phyloP scores from a whole-genome alignment of 176 grass and related monocot genomes.

The Phoenix dactylifera region DNA sequence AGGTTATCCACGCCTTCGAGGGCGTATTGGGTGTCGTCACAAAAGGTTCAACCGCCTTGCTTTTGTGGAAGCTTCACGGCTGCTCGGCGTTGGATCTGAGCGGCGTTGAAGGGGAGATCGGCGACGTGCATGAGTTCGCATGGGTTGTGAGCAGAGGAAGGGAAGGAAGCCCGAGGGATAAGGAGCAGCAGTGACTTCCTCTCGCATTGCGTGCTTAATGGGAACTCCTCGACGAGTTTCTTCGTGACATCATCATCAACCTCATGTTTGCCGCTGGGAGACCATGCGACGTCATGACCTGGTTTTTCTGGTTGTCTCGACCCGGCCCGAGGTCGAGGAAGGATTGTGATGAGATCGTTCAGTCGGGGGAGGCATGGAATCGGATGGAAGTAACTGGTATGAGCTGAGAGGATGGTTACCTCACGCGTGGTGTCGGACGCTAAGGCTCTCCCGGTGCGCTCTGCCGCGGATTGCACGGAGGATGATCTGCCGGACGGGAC shows the following conservation, averaged over 20 bases:
- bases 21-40: conserved; percentile 31
- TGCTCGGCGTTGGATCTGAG: conserved; percentile 48
- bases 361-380: conserved; percentile 4
- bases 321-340: conserved; percentile 39
- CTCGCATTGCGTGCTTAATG: conserved; percentile 40
- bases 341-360: conserved; percentile 54
- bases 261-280: conserved; percentile 64
- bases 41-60: no score
- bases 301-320: conserved; percentile 85
- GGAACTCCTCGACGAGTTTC: conserved; percentile 37
- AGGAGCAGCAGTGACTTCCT: no score
- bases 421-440: conserved; percentile 66
- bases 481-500: conserved; percentile 80
- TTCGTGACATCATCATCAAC: conserved; percentile 70
- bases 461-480: conserved; percentile 5
- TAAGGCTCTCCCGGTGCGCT: conserved; percentile 58
- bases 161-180: conserved; percentile 20
- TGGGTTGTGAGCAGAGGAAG: conserved; percentile 43
- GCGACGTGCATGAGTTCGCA: conserved; percentile 40
- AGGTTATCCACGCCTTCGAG: conserved; percentile 24
- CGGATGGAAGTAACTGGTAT: conserved; percentile 17
- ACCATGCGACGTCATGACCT: conserved; percentile 55
- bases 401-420: conserved; percentile 68
- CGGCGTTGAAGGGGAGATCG: conserved; percentile 32
- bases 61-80: conserved; percentile 36